phyloP scores from a whole-genome alignment of 2,329 filamentous ascomycete genomes.

The Ophiostoma perfectum region DNA sequence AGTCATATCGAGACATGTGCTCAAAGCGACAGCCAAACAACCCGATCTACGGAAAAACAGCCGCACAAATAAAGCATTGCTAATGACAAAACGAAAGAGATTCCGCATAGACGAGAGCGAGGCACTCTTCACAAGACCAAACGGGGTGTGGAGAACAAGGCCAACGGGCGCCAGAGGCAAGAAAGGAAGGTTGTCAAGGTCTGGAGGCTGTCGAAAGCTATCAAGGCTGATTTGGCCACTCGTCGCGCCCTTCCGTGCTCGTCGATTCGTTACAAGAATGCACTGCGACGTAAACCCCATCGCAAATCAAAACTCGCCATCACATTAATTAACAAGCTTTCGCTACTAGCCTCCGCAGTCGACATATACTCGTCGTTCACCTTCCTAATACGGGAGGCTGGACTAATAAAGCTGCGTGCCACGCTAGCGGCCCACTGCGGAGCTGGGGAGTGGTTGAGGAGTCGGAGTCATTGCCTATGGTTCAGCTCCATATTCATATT shows the following conservation, averaged over 20 bases:
- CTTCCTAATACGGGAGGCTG: conserved; percentile 16
- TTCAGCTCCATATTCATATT: neutral
- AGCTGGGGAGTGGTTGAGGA: neutral
- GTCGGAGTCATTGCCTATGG: neutral
- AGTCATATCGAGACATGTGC: neutral
- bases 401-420: conserved; percentile 6
- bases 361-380: conserved; percentile 12
- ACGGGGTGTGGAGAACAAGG: neutral
- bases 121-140: too few relatives aligned
- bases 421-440: conserved; percentile 6
- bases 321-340: neutral
- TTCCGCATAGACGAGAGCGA: neutral
- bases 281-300: neutral
- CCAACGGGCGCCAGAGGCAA: neutral
- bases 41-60: neutral
- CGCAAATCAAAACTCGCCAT: neutral
- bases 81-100: neutral
- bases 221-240: neutral
- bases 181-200: neutral
- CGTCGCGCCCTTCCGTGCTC: neutral
- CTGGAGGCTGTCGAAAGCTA: neutral
- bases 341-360: neutral
- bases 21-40: neutral
- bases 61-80: neutral
- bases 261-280: neutral